Evolutionary conservation across 2,329 filamentous ascomycete genomes (phyloP), one percentile per base, ranked within the genome.

Genomic region (Coniella vitis): DNA sequence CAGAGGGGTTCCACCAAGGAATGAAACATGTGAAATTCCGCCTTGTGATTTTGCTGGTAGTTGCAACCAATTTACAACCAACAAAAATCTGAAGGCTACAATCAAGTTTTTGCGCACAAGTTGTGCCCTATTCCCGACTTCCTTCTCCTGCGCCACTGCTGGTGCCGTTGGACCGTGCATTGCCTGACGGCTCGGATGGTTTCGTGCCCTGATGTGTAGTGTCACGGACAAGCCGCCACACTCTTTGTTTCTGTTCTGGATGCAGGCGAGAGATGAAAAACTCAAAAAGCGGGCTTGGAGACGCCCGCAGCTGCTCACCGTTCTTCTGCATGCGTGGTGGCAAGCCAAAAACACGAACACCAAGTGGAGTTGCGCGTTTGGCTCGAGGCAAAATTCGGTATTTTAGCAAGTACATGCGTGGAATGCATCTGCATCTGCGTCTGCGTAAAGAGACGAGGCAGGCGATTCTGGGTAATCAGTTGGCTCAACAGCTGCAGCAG

Each of bases 281-380:
- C 21, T 17, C 19, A 21, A 40, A 42, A n/a, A 25, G 22, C 47
- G 39, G 43, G 39, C 25, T 39, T 17, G 20, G 42, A 22, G 35
- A 17, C 7, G n/a, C n/a, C 38, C 37, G 14, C 45, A 40, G 14
- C 45, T 45, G 39, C 47, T 51, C 51, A 53, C 51, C 51, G 51
- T 50, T 38, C 46, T 52, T 49, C 47, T 52, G 50, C 50, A 48
- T 38, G 41, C 47, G 51, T 40, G 39, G 38, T 47, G 51, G 44
- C 42, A 13, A 35, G 20, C 35, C 31, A 19, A 34, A 39, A 35
- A 38, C 38, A 20, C 25, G 38, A 20, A 19, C 14, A 45, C 25
- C 10, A 29, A 29, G 25, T 29, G 13, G 36, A 48, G 44, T 44
- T 45, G 39, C 44, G 38, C 31, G 39, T 29, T 47, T 48, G 25